Evolutionary conservation across 257 asterid species (phyloP), one percentile per base, ranked within the genome.

Genomic region (Solanum tarijense): DNA sequence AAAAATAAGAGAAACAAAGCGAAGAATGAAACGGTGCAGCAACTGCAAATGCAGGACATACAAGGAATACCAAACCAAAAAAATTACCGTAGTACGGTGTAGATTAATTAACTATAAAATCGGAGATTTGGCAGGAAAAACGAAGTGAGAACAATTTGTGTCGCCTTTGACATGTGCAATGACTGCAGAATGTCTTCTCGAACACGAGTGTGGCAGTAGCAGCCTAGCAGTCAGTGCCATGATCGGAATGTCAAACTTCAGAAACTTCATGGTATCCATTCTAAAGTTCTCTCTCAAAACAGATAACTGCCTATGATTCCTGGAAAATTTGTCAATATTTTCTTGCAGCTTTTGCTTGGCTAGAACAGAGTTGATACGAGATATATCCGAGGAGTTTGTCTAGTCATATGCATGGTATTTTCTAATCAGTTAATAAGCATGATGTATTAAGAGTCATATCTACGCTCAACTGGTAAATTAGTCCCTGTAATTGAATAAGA

Each of bases 171-270:
- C 97, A 94, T 92, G 91, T 92, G 84, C 86, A 95, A 90, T 86
- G 98, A 94, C 93, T 95, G 93, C 85, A 94, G 89, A 92, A 95
- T 95, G 90, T 95, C 97, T 88, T 91, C 95, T 83, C 94, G 95
- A 88, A 95, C 97, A 75, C 88, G 43, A 62, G 86, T 87, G 97
- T 94, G 79, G 97, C 97, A 89, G 97, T 93, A 86, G 97, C 96
- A 87, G 97, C 92, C 92, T 93, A 86, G 97, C 96, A 87, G 97
- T 94, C 92, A 95, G 89, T 79, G 98, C 96, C 98, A 94, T 93
- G 85, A 94, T 78, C 23, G 96, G 98, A 86, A 95, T 91, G 91
- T 95, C 95, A 92, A 87, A 93, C 90, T 91, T 92, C 90, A 94
- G 92, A 91, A 88, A 92, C 88, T 91, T 93, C 75, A 95, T 90